Evolutionary conservation across 108 stramenopile genomes (phyloP).

Genomic region (Phaeodactylum tricornutum): DNA sequence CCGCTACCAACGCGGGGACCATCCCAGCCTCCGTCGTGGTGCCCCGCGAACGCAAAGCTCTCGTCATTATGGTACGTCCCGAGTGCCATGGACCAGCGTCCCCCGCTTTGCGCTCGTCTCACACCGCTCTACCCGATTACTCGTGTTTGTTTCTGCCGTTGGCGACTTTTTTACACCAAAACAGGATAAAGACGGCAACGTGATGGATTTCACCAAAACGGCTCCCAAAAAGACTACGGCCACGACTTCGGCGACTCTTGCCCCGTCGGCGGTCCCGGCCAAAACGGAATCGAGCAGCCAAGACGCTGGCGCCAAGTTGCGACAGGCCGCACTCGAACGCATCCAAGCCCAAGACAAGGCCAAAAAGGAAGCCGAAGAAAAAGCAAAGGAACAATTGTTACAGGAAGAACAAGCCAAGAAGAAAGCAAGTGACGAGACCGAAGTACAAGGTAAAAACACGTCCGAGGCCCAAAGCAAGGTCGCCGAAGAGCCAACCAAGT

Average conservation of each 20-base stretch:
- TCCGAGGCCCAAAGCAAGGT: constrained; percentile 1
- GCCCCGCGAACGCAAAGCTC: constrained; percentile 14
- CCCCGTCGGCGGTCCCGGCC: constrained; percentile 14
- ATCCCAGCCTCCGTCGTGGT: constrained; percentile 10
- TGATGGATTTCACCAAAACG: constrained; percentile 31
- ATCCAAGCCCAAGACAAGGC: constrained; percentile 31
- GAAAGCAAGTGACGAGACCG: constrained; percentile 1
- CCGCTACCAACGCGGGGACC: too few species aligned
- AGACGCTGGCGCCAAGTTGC: constrained; percentile 59
- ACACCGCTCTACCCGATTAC: background rate
- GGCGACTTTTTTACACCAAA: background rate
- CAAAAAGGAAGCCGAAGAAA: constrained; percentile 21
- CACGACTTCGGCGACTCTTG: constrained; percentile 9
- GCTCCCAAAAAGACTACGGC: constrained; percentile 7
- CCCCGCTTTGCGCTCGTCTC: background rate
- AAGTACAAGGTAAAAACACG: background rate
- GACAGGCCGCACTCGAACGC: constrained; percentile 49
- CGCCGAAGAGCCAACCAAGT: background rate
- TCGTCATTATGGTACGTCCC: constrained; percentile 31
- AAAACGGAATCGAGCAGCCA: constrained; percentile 1
- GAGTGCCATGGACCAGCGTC: constrained; percentile 2
- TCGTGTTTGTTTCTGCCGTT: background rate
- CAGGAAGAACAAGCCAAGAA: constrained; percentile 8
- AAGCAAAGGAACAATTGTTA: constrained; percentile 10
- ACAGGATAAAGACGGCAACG: constrained; percentile 55